Conservation (phyloP, 164 flowering plant genomes). For the Houttuynia cordata region DNA sequence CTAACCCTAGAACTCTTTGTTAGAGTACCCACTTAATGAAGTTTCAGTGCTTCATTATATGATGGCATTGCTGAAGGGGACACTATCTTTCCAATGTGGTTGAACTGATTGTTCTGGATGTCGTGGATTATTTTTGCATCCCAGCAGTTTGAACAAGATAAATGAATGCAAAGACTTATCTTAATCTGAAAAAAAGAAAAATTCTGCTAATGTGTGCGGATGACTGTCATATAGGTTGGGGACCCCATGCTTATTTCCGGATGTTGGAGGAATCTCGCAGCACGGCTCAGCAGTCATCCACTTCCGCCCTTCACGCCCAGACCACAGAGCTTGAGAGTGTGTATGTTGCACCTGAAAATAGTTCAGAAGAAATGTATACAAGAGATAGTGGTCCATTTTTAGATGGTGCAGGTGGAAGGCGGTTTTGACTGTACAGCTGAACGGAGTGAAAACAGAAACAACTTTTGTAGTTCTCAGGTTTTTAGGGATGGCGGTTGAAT, state of each 20-base stretch:
- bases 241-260: constrained; percentile 51
- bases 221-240: constrained; percentile 20
- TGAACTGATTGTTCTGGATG: neutral
- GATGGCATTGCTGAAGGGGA: too few relatives aligned
- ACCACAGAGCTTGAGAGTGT: constrained; percentile 10
- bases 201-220: neutral
- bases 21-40: too few relatives aligned
- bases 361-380: neutral
- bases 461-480: neutral
- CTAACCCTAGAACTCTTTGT: too few relatives aligned
- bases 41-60: too few relatives aligned
- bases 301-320: constrained; percentile 9
- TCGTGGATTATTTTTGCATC: too few relatives aligned
- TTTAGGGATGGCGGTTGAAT: too few relatives aligned
- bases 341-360: neutral
- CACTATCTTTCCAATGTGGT: neutral
- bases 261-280: constrained; percentile 28
- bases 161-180: too few relatives aligned
- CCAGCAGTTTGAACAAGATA: too few relatives aligned
- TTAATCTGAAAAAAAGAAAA: neutral
- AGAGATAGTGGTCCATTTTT: constrained; percentile 5
- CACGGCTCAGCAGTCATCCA: constrained; percentile 4
- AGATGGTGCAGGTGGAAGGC: constrained; percentile 23
- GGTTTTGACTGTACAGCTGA: neutral
- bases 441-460: too few relatives aligned